These are phyloP conservation scores for Colletotrichum sp. DNA, from an alignment of 2,329 filamentous ascomycete genomes.

Conservation along the genomic window DNA sequence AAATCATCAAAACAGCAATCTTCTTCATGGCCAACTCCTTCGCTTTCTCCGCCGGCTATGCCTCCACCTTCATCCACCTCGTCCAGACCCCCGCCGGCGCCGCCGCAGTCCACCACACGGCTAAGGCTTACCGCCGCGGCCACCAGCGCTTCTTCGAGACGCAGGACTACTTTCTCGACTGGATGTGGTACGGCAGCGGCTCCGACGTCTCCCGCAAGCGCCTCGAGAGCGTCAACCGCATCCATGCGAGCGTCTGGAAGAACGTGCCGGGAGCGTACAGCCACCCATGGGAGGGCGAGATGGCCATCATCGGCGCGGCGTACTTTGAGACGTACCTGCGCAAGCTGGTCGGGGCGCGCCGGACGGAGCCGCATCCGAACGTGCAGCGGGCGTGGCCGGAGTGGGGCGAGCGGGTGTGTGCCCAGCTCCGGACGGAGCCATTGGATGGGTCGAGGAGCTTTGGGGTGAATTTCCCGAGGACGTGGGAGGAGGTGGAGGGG, in stretches of 20 bases:
- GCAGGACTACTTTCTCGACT: neutral
- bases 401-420: neutral
- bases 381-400: neutral
- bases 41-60: neutral
- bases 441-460: neutral
- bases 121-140: neutral
- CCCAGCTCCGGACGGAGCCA: neutral
- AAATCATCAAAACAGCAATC: neutral
- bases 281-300: neutral
- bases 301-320: neutral
- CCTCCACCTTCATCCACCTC: neutral
- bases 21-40: neutral
- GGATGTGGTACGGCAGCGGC: neutral
- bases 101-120: neutral
- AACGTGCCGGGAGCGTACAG: neutral
- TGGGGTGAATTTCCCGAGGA: neutral
- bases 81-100: neutral
- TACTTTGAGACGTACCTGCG: neutral
- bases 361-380: neutral
- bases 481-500: neutral
- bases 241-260: neutral
- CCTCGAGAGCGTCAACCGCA: neutral
- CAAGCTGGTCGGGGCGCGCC: neutral
- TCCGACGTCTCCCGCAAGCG: neutral
- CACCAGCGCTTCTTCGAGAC: neutral